phyloP scores from a whole-genome alignment of 495 filamentous ascomycete genomes.

The Aspergillus nidulans region DNA sequence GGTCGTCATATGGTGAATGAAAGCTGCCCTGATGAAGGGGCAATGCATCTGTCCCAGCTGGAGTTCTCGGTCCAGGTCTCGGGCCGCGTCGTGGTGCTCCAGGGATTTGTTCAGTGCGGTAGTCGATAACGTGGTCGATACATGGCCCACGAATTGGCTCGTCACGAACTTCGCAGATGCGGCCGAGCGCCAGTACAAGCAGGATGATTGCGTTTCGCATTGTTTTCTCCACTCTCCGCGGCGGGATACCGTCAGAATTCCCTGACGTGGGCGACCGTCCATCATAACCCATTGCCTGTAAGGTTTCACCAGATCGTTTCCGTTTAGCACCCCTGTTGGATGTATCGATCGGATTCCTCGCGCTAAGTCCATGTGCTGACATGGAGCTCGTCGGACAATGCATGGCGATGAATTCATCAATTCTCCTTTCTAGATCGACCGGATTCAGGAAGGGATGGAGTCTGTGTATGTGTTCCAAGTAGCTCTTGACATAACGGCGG shows the following conservation, averaged over 20 bases:
- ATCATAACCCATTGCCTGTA: slow-evolving; percentile 25
- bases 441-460: slow-evolving; percentile 84
- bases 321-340: slow-evolving; percentile 34
- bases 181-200: slow-evolving; percentile 78
- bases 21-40: slow-evolving; percentile 15
- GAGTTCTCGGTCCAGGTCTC: slow-evolving; percentile 27
- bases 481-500: slow-evolving; percentile 61
- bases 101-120: slow-evolving; percentile 27
- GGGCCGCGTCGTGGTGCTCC: slow-evolving; percentile 15
- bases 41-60: slow-evolving; percentile 25
- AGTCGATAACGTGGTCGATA: slow-evolving; percentile 25
- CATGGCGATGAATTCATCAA: slow-evolving; percentile 47
- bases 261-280: slow-evolving; percentile 14
- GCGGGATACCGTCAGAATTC: neutral
- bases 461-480: slow-evolving; percentile 73
- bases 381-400: slow-evolving; percentile 31
- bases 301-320: slow-evolving; percentile 36
- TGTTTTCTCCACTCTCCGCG: slow-evolving; percentile 29
- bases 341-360: slow-evolving; percentile 16
- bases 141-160: slow-evolving; percentile 55
- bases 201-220: slow-evolving; percentile 72
- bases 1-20: slow-evolving; percentile 19
- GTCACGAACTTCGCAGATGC: slow-evolving; percentile 65
- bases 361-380: slow-evolving; percentile 16
- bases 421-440: slow-evolving; percentile 39